Base-by-base conservation (phyloP, 441 rosid species). In the Arabidopsis hybrid region DNA sequence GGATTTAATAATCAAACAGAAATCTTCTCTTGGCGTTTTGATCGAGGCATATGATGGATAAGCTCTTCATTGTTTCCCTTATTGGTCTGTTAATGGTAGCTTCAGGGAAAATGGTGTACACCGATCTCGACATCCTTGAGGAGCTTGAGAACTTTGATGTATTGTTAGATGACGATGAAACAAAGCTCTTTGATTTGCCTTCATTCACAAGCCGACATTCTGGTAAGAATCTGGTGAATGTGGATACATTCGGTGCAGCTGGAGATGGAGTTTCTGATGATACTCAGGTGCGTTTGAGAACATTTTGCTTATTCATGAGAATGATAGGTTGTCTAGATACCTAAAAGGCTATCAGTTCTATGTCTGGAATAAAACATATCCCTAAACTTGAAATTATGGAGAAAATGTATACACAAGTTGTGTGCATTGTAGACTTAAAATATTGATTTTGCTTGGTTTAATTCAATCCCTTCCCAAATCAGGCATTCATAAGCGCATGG, bases 241-340 rank as follows among this genome's bases (percentile, higher is more conserved):
- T 95, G 39, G 97, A 95, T 74, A 89, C 95, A 88, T 95, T 95
- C 31, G 96, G 91, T 65, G 96, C 99, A 26, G 85, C 60, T 70
- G 99, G 97, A 78, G 88, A 95, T 87, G 99, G 97, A 68, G 79
- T 88, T 80, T 85, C 96, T 68, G 99, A 95, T 82, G 98, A 95
- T 74, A 91, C 98, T 8, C 77, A 90, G 98, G 99, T 95, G 42
- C 57, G 36, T 74, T 50, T 43, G 51, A 18, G 40, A 65, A 42
- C 53, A 26, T 62, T 69, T 56, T 43, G 6, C 38, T 38, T 31
- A 55, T 31, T 55, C 11, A 46, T 69, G 35, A 13, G 12, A 45
- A 45, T 55, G 45, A 18, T 56, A 38, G 56, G 38, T 60, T 51
- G 6, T 72, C 40, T 38, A 51, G 67, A 10, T 56, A 42, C 13